phyloP scores from a whole-genome alignment of 2,329 filamentous ascomycete species.

The Diatrype stigma region DNA sequence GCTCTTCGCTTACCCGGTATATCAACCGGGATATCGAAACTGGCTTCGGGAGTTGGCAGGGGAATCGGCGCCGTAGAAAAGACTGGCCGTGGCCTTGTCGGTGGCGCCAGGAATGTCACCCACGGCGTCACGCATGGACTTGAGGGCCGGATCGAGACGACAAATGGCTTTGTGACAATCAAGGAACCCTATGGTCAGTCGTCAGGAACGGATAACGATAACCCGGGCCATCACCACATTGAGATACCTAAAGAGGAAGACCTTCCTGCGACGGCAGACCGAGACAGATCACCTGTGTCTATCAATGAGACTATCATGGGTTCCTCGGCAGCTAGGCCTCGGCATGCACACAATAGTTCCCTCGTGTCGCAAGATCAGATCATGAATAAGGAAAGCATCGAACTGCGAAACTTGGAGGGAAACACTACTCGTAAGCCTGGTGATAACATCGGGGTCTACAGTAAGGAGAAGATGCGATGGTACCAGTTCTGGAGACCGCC shows the following conservation, averaged over 20 bases:
- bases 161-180: conserved; percentile 48
- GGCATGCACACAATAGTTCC: conserved; percentile 33
- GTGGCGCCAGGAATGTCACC: conserved; percentile 42
- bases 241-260: conserved; percentile 32
- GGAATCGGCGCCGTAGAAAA: conserved; percentile 37
- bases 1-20: conserved; percentile 28
- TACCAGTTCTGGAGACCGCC: conserved; percentile 65
- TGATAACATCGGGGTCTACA: conserved; percentile 46
- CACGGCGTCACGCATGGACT: conserved; percentile 47
- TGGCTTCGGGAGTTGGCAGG: conserved; percentile 47
- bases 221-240: conserved; percentile 25
- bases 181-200: conserved; percentile 17
- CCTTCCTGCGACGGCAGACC: conserved; percentile 17
- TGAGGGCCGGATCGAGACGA: conserved; percentile 49
- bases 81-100: conserved; percentile 41
- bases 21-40: conserved; percentile 38
- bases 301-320: conserved; percentile 23
- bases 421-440: conserved; percentile 51
- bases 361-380: conserved; percentile 36
- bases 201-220: conserved; percentile 15
- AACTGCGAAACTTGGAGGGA: conserved; percentile 26
- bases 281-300: conserved; percentile 15
- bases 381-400: conserved; percentile 28
- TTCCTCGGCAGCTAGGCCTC: conserved; percentile 16
- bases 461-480: conserved; percentile 44